Base-by-base conservation (phyloP, 805 yeast genomes). In the Candida dajiaensis region DNA sequence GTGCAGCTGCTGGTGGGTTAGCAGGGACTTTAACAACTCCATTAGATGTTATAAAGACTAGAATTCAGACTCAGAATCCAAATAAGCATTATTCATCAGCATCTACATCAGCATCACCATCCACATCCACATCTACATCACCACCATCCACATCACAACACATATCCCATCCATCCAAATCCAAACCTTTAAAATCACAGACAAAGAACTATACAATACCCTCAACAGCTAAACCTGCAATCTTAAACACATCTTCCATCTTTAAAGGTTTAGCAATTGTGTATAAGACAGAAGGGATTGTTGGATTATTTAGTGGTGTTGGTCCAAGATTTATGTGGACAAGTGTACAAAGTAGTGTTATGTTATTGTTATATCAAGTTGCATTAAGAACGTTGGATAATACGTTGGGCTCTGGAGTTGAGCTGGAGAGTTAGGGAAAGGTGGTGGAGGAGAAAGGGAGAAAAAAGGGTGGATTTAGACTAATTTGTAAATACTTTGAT, bases 301-400 rank as follows among this genome's bases (percentile, higher is more conserved):
- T 75, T 2, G 96, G 96, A 0, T 71, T 89, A 36, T 92, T 94
- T 65, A 79, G 90, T 28, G 99, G 99, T 1, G 96, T 94, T 6
- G 97, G 97, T 0, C 99, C 99, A 1, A 74, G 99, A 52, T 82
- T 89, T 54, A 84, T 94, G 5, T 94, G 99, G 99, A 92, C 98
- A 0, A 86, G 95, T 52, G 71, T 90, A 18, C 99, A 94, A 65
- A 87, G 96, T 64, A 86, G 96, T 54, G 84, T 94, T 41, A 92
- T 94, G 98, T 73, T 94, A 45, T 70, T 92, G 52, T 70, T 90
- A 36, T 94, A 94, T 66, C 99, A 94, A 64, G 70, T 80, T 38
- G 74, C 92, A 3, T 68, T 92, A 57, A 80, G 80, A 55, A 66
- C 58, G 16, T 50, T 70, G 47, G 64, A 63, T 48, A 55, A 47